Conservation (phyloP, 345 rosid genomes). For the Acer campestre region DNA sequence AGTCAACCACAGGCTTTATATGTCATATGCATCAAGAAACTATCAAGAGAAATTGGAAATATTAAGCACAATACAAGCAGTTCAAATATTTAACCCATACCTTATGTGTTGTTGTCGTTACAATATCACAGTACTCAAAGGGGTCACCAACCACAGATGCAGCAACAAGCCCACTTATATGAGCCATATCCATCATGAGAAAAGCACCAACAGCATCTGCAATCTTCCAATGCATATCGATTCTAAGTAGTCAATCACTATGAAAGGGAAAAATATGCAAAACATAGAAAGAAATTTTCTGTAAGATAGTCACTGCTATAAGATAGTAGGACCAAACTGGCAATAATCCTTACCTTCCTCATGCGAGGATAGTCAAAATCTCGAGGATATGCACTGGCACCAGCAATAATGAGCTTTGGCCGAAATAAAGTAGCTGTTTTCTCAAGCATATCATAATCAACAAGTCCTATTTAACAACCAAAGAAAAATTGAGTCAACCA, state of each 20-base stretch:
- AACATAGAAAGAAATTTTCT: background rate
- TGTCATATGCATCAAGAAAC: background rate
- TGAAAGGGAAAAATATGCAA: background rate
- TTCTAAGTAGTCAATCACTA: constrained; percentile 22
- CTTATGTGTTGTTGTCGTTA: constrained; percentile 95
- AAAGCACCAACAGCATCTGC: constrained; percentile 93
- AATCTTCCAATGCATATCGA: constrained; percentile 53
- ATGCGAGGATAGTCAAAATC: constrained; percentile 92
- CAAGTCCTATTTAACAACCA: constrained; percentile 53
- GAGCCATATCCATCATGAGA: constrained; percentile 99
- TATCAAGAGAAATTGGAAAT: background rate
- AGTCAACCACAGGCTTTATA: background rate
- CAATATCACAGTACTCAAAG: constrained; percentile 86
- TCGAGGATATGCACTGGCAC: constrained; percentile 96
- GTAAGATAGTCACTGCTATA: background rate
- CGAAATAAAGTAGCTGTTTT: constrained; percentile 82
- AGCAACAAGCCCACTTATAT: constrained; percentile 93
- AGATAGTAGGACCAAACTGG: background rate
- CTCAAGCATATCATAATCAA: constrained; percentile 95
- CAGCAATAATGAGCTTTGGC: constrained; percentile 91
- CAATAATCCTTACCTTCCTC: constrained; percentile 69
- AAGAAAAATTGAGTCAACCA: constrained; percentile 18
- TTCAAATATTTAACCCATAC: constrained; percentile 30
- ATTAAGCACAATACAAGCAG: background rate
- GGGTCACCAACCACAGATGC: constrained; percentile 91